Conservation (phyloP, 805 yeast species). For the Aciculoconidium aculeatum region DNA sequence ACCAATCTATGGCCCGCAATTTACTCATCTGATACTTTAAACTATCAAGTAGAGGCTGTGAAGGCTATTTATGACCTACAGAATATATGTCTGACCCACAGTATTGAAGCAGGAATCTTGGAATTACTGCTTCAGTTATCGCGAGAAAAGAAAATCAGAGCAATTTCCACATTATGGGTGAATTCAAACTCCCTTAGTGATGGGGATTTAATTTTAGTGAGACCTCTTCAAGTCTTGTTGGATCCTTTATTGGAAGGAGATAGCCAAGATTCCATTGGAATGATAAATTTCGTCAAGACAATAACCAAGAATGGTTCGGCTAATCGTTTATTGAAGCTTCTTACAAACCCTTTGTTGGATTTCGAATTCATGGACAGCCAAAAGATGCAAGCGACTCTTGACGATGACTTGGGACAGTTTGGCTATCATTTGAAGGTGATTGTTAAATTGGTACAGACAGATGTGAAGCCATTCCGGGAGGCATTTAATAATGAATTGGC, state of each 20-base stretch:
- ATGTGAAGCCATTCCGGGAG: slow-evolving; percentile 37
- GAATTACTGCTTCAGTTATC: slow-evolving; percentile 42
- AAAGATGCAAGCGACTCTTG: slow-evolving; percentile 20
- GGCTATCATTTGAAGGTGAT: slow-evolving; percentile 56
- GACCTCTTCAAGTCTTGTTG: slow-evolving; percentile 62
- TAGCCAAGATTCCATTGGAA: slow-evolving; percentile 36
- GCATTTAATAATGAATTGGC: slow-evolving; percentile 54
- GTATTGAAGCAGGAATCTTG: slow-evolving; percentile 70
- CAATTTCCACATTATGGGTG: slow-evolving; percentile 67
- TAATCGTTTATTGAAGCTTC: slow-evolving; percentile 55
- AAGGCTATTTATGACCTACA: slow-evolving; percentile 59
- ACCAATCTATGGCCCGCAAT: slow-evolving; percentile 53
- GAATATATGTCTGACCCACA: slow-evolving; percentile 42
- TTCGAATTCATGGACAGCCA: slow-evolving; percentile 29
- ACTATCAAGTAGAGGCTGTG: slow-evolving; percentile 66
- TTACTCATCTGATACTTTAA: slow-evolving; percentile 40
- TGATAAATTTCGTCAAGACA: slow-evolving; percentile 45
- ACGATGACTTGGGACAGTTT: slow-evolving; percentile 60
- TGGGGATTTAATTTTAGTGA: slow-evolving; percentile 42
- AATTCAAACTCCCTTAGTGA: slow-evolving; percentile 54
- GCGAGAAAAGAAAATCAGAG: slow-evolving; percentile 36
- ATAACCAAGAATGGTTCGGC: slow-evolving; percentile 47
- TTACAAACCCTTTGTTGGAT: slow-evolving; percentile 47
- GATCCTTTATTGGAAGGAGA: slow-evolving; percentile 52
- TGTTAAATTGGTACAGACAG: slow-evolving; percentile 44